A percentile compares a stretch with the other conserved stretches of the same genome.
Evolutionary conservation across 441 rosid genomes (phyloP).

Genomic region (Erodium moschatum): DNA sequence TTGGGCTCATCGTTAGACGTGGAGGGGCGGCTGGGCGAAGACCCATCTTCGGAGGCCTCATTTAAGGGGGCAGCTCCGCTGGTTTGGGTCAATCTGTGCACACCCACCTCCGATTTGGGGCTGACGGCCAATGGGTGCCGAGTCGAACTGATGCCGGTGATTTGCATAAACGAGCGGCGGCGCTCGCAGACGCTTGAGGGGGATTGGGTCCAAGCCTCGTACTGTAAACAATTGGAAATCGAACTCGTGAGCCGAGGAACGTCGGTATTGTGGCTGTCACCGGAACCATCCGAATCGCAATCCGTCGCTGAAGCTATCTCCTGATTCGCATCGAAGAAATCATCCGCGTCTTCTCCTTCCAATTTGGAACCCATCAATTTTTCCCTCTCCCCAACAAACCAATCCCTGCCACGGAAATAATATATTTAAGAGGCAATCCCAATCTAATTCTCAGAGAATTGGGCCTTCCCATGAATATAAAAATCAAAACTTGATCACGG

Average conservation of each 20-base stretch:
- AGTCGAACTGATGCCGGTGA: neutral
- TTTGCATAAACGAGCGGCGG: neutral
- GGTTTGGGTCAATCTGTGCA: too few relatives aligned
- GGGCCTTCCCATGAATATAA: too few relatives aligned
- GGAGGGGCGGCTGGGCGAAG: conserved; percentile 28
- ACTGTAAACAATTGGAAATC: conserved; percentile 23
- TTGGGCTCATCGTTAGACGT: neutral
- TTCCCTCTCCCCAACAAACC: too few relatives aligned
- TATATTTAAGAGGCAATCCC: too few relatives aligned
- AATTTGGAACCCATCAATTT: conserved; percentile 40
- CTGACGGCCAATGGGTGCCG: neutral
- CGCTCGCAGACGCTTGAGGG: neutral
- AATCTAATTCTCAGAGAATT: too few relatives aligned
- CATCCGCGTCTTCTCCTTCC: conserved; percentile 44
- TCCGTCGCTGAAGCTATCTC: conserved; percentile 38
- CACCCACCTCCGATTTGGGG: too few relatives aligned
- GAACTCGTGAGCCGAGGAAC: conserved; percentile 19
- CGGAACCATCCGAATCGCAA: neutral
- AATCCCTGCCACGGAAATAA: too few relatives aligned
- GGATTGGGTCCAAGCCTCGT: conserved; percentile 26
- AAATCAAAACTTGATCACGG: neutral
- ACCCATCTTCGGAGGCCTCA: conserved; percentile 27
- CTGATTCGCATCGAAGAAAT: conserved; percentile 58
- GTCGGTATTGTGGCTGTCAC: neutral
- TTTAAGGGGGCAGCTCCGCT: conserved; percentile 16